These are phyloP conservation scores for Xylaria curta DNA, from an alignment of 495 filamentous ascomycete genomes.

Conservation along the genomic window DNA sequence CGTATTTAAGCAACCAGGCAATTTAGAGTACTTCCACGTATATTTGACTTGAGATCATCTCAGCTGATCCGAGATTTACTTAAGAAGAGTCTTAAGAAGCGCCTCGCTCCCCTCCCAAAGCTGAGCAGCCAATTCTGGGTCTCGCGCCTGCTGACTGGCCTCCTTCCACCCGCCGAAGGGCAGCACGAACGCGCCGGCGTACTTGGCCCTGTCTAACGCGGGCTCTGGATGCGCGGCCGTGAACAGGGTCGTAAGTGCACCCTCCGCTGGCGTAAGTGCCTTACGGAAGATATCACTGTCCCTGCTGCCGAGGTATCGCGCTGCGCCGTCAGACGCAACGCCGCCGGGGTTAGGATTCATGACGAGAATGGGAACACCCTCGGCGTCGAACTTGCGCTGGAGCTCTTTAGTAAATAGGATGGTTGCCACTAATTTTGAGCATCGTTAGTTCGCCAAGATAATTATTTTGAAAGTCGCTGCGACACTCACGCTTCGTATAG, in stretches of 20 bases:
- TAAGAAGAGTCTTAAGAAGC: not conserved
- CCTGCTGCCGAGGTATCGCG: not conserved
- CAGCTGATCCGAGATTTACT: not conserved
- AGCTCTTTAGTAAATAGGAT: not conserved
- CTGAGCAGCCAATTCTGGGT: not conserved
- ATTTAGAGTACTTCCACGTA: not conserved
- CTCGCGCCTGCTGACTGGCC: not conserved
- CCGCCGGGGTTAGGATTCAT: not conserved
- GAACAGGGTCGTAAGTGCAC: not conserved
- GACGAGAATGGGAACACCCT: not conserved
- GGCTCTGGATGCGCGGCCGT: not conserved
- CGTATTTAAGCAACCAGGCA: not conserved
- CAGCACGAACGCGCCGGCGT: conserved; percentile 3
- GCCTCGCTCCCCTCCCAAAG: not conserved
- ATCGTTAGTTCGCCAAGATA: not conserved
- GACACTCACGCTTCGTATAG: not conserved
- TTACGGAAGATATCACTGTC: not conserved
- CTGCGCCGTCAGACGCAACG: not conserved
- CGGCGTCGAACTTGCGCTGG: not conserved
- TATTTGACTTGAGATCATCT: not conserved
- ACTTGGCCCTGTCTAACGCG: not conserved
- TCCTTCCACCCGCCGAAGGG: conserved; percentile 6
- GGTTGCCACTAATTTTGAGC: not conserved
- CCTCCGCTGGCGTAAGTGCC: not conserved
- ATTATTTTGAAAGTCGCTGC: not conserved